These are phyloP conservation scores for Phyllosticta ampelicida DNA, from an alignment of 2,329 filamentous ascomycete genomes.

Conservation along the genomic window DNA sequence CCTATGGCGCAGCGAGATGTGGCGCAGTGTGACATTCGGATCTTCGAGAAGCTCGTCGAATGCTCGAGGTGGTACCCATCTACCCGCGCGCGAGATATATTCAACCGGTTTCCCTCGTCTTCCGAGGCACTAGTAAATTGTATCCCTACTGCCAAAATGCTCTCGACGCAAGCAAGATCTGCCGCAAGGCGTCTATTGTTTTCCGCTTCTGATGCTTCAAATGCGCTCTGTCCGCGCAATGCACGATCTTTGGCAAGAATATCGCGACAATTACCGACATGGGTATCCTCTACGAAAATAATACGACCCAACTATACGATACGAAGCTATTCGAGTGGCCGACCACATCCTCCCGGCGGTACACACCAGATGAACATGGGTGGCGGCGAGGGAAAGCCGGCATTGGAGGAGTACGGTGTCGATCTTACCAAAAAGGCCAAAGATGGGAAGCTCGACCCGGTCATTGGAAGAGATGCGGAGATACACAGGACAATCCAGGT, in stretches of 20 bases:
- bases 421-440: constrained; percentile 79
- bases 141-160: constrained; percentile 19
- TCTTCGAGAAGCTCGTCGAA: constrained; percentile 7
- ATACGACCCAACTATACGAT: constrained; percentile 20
- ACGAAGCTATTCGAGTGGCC: constrained; percentile 47
- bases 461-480: constrained; percentile 84
- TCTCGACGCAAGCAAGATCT: constrained; percentile 24
- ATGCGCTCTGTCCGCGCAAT: neutral
- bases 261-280: constrained; percentile 13
- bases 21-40: neutral
- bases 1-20: neutral
- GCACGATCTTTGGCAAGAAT: constrained; percentile 6
- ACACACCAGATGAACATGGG: constrained; percentile 90
- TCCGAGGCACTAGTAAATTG: neutral
- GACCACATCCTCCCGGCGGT: constrained; percentile 77
- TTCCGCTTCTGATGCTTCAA: neutral
- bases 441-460: constrained; percentile 86
- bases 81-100: neutral
- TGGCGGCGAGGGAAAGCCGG: constrained; percentile 63
- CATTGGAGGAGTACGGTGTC: constrained; percentile 81
- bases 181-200: constrained; percentile 25
- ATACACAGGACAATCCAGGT: constrained; percentile 94
- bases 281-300: constrained; percentile 17
- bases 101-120: neutral
- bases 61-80: neutral